Evolutionary conservation across 345 rosid genomes (phyloP), one percentile per base, ranked within the genome.

Genomic region (Salix caprea): DNA sequence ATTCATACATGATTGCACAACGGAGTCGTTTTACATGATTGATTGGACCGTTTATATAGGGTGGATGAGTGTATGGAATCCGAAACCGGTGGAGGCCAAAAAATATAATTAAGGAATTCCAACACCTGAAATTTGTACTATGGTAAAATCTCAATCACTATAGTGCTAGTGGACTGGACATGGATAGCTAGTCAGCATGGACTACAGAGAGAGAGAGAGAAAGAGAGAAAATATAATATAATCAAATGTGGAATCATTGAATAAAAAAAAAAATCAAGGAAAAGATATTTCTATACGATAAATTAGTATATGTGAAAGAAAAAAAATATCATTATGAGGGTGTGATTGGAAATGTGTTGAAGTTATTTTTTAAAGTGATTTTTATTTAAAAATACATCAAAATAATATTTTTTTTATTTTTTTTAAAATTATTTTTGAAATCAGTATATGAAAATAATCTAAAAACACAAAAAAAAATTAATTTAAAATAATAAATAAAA

Each of bases 201-300:
- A 42, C 46, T 42, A 42, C 13, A 2, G 44, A 40, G 13, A 0
- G 0, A 40, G 13, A 0, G 0, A 40, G 12, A 6, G 0, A 40
- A 11, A 2, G 44, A 40, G 44, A 11, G 66, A 62, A 50, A 15
- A 18, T 50, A 62, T 70, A 71, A 82, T 78, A 67, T 73, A 71
- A 82, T 78, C 74, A 64, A 80, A 50, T 36, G 42, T 19, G 26
- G 24, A 76, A 76, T 73, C 46, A 69, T 65, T 62, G 67, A 68
- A 39, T 67, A 40, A 62, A n/a, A 2, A 39, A 50, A 44, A 16
- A 40, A 40, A 40, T 58, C 5, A 46, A 19, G 6, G 15, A 4
- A 0, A 61, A 61, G 56, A 19, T 52, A 19, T 52, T 1, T 52
- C 2, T 19, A 52, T 18, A 52, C 6, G 16, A 50, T 5, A 6